A percentile compares a stretch with the other conserved stretches of the same genome.
Evolutionary conservation across 331 rosid genomes (phyloP).

Genomic region (Pyrus hybrid): DNA sequence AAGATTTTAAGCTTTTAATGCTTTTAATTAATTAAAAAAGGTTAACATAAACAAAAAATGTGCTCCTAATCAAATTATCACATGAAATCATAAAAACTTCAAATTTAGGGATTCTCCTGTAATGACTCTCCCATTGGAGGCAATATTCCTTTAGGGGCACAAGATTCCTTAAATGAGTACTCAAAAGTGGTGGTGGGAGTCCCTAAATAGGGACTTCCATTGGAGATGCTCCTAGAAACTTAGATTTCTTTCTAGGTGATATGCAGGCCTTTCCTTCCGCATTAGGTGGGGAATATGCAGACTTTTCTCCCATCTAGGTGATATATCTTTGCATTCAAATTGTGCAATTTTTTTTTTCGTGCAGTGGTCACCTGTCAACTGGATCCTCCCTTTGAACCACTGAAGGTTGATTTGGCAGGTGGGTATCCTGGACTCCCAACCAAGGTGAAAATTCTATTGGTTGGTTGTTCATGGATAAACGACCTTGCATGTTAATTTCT

Average conservation of each 20-base stretch:
- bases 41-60: too few species aligned
- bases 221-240: background rate
- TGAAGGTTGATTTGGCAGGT: background rate
- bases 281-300: background rate
- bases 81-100: too few species aligned
- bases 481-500: background rate
- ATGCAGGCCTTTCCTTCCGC: too few species aligned
- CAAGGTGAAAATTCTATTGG: background rate
- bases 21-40: too few species aligned
- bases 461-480: background rate
- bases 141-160: too few species aligned
- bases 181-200: too few species aligned
- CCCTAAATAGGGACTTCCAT: too few species aligned
- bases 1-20: too few species aligned
- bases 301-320: background rate
- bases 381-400: background rate
- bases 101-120: too few species aligned
- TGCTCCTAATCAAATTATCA: too few species aligned
- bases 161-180: too few species aligned
- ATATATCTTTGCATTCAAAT: background rate
- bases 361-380: background rate
- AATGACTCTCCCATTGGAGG: too few species aligned
- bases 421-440: background rate
- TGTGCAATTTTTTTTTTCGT: background rate
- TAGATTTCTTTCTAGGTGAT: background rate